Base-by-base conservation (phyloP, 257 asterid genomes). In the Craterostigma plantagineum region DNA sequence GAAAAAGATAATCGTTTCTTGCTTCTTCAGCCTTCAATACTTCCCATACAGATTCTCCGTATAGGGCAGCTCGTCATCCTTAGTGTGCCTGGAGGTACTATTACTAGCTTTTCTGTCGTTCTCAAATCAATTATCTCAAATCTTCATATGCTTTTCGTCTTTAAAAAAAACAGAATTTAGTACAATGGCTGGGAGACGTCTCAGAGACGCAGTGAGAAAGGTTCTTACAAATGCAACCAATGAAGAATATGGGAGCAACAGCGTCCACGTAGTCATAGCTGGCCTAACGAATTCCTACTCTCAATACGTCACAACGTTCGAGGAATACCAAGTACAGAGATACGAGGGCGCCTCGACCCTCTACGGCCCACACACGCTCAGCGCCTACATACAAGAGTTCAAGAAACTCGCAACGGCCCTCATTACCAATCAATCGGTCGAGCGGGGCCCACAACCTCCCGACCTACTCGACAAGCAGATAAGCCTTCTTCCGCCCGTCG, bases 121-220 rank as follows among this genome's bases (percentile, higher is more conserved):
- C 30, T 23, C 30, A 23, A 23, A 6, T 6, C 30, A 23, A 23
- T 23, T 23, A n/a, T n/a, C n/a, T n/a, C n/a, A 23, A 23, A 23
- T 23, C 6, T 23, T 23, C 30, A 23, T 23, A 2, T 23, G 30
- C 30, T 23, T 23, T 23, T 23, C 6, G 4, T 23, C 30, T 23
- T 23, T n/a, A n/a, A n/a, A 23, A 23, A 23, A 23, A 23, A 23
- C 30, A 23, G 98, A 90, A 70, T 90, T 82, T 71, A 70, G 86
- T 47, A 90, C 98, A 39, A 90, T 90, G 98, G 85, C 98, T 35
- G 98, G 98, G 51, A 79, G 98, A 61, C 82, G 95, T 46, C 93
- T 90, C 49, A 75, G 95, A 35, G 98, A 90, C 68, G 92, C 95
- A 12, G 79, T 90, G 52, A 76, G 48, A 75, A 45, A 46, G 27